These are phyloP conservation scores for Bipolaris bicolor DNA, from an alignment of 2,329 filamentous ascomycete species.

Conservation along the genomic window DNA sequence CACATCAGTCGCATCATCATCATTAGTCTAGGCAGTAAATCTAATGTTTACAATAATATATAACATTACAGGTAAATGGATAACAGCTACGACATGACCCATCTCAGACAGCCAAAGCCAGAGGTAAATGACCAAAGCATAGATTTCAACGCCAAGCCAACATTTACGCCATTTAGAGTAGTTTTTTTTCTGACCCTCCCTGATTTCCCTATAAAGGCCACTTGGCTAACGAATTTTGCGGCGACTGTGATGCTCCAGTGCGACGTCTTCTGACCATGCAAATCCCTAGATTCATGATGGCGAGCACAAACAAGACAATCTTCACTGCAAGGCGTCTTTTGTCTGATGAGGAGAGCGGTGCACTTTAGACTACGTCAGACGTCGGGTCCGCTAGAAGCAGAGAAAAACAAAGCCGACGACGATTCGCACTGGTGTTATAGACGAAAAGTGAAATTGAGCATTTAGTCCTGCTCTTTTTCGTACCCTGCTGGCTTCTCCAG, in stretches of 20 bases:
- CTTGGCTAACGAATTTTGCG: slow-evolving; percentile 12
- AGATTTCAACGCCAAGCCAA: slow-evolving; percentile 10
- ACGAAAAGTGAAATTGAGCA: slow-evolving; percentile 22
- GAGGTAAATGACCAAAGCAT: neutral
- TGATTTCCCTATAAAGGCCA: slow-evolving; percentile 11
- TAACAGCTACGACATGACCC: neutral
- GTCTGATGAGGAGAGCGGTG: slow-evolving; percentile 31
- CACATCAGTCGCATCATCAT: neutral
- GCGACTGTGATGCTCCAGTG: neutral
- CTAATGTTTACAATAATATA: slow-evolving; percentile 1
- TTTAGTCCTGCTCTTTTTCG: slow-evolving; percentile 66
- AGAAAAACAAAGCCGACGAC: slow-evolving; percentile 6
- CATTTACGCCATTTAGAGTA: neutral
- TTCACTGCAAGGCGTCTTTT: slow-evolving; percentile 33
- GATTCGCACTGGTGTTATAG: slow-evolving; percentile 2
- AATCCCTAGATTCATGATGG: slow-evolving; percentile 24
- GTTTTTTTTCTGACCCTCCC: neutral
- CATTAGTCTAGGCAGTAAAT: slow-evolving; percentile 6
- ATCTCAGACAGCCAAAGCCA: neutral
- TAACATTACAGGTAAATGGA: slow-evolving; percentile 4
- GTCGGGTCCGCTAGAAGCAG: slow-evolving; percentile 16
- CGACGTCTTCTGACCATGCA: slow-evolving; percentile 18
- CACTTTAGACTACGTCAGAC: slow-evolving; percentile 40
- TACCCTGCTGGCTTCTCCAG: slow-evolving; percentile 85
- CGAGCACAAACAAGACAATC: slow-evolving; percentile 28